These are phyloP conservation scores for Oryza meridionalis DNA, from an alignment of 176 grass and related monocot genomes.

Conservation along the genomic window DNA sequence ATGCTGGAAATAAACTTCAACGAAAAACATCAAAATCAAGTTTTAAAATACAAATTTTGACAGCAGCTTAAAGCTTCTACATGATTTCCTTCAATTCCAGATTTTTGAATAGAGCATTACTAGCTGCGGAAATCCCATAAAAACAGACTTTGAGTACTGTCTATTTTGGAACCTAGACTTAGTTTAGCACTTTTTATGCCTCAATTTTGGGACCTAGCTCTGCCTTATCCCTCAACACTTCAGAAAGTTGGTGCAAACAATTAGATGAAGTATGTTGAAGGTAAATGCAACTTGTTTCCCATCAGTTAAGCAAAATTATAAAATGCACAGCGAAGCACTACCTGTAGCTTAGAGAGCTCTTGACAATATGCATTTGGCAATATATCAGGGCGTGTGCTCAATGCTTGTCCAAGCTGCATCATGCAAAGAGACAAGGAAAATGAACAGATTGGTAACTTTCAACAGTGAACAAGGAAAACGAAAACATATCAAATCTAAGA, in stretches of 20 bases:
- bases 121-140: background rate
- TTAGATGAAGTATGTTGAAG: background rate
- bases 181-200: background rate
- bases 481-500: constrained; percentile 16
- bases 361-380: constrained; percentile 86
- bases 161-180: background rate
- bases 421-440: constrained; percentile 1
- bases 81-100: background rate
- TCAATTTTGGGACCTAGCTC: background rate
- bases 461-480: constrained; percentile 2
- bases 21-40: no score
- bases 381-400: constrained; percentile 92
- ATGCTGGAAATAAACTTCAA: no score
- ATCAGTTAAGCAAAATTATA: constrained; percentile 27
- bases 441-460: constrained; percentile 7
- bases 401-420: constrained; percentile 85
- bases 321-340: constrained; percentile 21
- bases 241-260: background rate
- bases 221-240: background rate
- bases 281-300: constrained; percentile 1
- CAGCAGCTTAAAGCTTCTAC: background rate
- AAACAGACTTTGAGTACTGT: background rate
- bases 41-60: no score
- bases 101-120: background rate
- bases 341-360: constrained; percentile 93